Conservation (phyloP, 2,329 filamentous ascomycete species). For the Trichoderma guizhouense region DNA sequence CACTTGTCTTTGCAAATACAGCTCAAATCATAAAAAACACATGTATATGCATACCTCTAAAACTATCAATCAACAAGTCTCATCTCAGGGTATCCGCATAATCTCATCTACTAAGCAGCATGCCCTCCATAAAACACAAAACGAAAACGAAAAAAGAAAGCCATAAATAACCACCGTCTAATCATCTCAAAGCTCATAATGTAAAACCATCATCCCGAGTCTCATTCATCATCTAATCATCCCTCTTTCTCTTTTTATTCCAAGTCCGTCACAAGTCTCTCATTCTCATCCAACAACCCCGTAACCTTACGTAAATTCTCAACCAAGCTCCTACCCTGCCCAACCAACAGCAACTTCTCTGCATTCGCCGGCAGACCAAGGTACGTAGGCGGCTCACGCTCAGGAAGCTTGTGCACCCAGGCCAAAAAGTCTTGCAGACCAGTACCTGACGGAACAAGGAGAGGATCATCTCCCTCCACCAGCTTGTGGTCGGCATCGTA, state of each 20-base stretch:
- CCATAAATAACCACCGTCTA: neutral
- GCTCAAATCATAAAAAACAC: neutral
- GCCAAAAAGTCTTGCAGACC: constrained; percentile 79
- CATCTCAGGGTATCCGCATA: constrained; percentile 7
- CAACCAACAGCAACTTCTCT: constrained; percentile 89
- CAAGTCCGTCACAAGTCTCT: constrained; percentile 75
- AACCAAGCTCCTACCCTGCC: constrained; percentile 81
- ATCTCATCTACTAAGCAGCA: constrained; percentile 1
- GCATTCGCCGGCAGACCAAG: constrained; percentile 91
- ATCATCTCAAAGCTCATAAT: neutral
- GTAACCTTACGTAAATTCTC: constrained; percentile 80
- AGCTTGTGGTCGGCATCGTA: constrained; percentile 92
- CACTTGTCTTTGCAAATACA: neutral
- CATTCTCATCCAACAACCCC: constrained; percentile 86
- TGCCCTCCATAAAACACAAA: neutral
- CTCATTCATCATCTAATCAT: neutral
- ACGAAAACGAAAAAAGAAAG: neutral
- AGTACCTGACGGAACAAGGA: constrained; percentile 77
- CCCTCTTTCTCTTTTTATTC: neutral
- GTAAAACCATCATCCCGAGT: neutral
- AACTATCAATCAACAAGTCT: neutral
- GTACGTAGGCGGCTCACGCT: constrained; percentile 94
- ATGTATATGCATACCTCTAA: constrained; percentile 3
- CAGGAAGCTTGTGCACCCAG: constrained; percentile 89
- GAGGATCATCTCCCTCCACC: constrained; percentile 64